These are phyloP conservation scores for Omphalotus olearius DNA, from an alignment of 1,284 basidiomycete genomes.

Conservation along the genomic window DNA sequence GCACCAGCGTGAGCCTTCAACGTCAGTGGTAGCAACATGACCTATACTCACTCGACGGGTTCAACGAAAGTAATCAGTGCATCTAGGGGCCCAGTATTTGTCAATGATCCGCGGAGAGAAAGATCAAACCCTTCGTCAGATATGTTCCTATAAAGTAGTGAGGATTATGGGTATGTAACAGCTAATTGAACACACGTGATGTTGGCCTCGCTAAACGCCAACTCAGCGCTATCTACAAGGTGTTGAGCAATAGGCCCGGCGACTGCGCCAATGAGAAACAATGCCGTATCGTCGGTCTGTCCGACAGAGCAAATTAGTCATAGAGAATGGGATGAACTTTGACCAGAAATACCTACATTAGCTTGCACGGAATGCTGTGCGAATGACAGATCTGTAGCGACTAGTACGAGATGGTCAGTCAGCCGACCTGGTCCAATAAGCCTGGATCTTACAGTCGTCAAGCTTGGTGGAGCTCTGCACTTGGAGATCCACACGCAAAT, in stretches of 20 bases:
- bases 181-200: slow-evolving; percentile 45
- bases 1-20: background rate
- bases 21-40: background rate
- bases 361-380: slow-evolving; percentile 59
- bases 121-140: slow-evolving; percentile 61
- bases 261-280: slow-evolving; percentile 69
- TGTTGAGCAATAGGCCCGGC: slow-evolving; percentile 64
- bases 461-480: slow-evolving; percentile 47
- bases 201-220: slow-evolving; percentile 58
- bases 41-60: slow-evolving; percentile 36
- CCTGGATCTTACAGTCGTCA: slow-evolving; percentile 49
- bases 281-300: slow-evolving; percentile 58
- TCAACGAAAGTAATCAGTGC: slow-evolving; percentile 59
- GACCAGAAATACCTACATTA: slow-evolving; percentile 33
- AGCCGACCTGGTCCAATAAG: background rate
- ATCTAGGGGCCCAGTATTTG: slow-evolving; percentile 62
- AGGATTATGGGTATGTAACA: slow-evolving; percentile 12
- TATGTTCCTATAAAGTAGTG: slow-evolving; percentile 35
- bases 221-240: slow-evolving; percentile 55
- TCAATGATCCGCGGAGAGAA: slow-evolving; percentile 53
- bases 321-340: background rate
- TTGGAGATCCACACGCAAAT: slow-evolving; percentile 51
- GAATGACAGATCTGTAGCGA: slow-evolving; percentile 59
- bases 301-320: background rate
- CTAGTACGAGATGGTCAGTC: slow-evolving; percentile 25